phyloP scores from a whole-genome alignment of 2,329 filamentous ascomycete species.

The Dissoconium aciculare region DNA sequence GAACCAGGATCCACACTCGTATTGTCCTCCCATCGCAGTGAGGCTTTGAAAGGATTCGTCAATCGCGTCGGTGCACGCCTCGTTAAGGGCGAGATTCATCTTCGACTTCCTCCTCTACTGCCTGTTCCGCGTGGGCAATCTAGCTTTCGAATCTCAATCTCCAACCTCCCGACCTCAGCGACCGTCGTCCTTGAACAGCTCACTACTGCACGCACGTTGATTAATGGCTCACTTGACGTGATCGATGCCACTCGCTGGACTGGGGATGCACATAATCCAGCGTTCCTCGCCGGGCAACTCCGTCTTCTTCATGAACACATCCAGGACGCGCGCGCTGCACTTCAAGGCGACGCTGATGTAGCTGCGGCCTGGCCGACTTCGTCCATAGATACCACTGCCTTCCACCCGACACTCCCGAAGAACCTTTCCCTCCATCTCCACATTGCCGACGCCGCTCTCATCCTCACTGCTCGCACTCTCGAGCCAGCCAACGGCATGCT shows the following conservation, averaged over 20 bases:
- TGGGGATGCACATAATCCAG: constrained; percentile 45
- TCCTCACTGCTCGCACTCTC: constrained; percentile 53
- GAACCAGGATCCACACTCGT: constrained; percentile 81
- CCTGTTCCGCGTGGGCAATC: not conserved
- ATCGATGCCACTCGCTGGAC: constrained; percentile 64
- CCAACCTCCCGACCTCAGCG: constrained; percentile 38
- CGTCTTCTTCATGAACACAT: constrained; percentile 46
- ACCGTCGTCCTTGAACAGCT: constrained; percentile 54
- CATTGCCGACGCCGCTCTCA: constrained; percentile 40
- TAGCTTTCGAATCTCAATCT: not conserved
- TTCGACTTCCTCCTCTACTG: constrained; percentile 43
- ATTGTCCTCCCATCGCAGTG: constrained; percentile 71
- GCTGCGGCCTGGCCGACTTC: not conserved
- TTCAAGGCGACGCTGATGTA: constrained; percentile 37
- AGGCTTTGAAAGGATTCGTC: constrained; percentile 81
- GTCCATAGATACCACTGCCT: constrained; percentile 31
- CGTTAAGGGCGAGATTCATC: constrained; percentile 70
- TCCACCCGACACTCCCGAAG: constrained; percentile 47
- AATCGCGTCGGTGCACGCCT: constrained; percentile 83
- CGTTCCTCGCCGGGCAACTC: constrained; percentile 44
- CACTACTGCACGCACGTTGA: constrained; percentile 54
- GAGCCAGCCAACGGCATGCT: constrained; percentile 22
- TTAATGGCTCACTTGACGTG: constrained; percentile 72
- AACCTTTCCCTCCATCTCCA: constrained; percentile 57
- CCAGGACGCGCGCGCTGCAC: constrained; percentile 41